A percentile compares a stretch with the other conserved stretches of the same genome.
phyloP scores from a whole-genome alignment of 352 stramenopile genomes.

The Globisporangium sylvaticum region DNA sequence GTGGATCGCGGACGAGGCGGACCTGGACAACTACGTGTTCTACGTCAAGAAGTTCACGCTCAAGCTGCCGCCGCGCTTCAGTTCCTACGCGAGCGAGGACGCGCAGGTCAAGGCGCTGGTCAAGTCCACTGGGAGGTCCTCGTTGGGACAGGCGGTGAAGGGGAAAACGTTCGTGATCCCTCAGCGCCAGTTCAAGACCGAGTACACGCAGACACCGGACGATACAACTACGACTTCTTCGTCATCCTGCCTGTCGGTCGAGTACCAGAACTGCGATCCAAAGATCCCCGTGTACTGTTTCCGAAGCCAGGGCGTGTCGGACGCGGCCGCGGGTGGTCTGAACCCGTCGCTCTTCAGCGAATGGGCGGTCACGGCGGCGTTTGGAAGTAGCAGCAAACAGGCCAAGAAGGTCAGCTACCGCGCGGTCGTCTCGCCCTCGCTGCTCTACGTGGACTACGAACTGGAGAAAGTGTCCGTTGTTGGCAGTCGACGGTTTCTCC shows the following conservation, averaged over 20 bases:
- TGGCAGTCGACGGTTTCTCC: neutral
- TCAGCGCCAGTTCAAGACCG: conserved; percentile 1
- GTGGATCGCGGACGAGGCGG: neutral
- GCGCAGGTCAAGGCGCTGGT: neutral
- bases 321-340: neutral
- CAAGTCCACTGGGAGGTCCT: neutral
- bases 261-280: neutral
- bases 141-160: neutral
- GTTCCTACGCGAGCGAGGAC: neutral
- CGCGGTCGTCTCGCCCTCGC: neutral
- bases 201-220: neutral
- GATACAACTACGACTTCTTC: neutral
- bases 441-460: conserved; percentile 1
- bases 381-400: neutral
- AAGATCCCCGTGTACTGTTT: conserved; percentile 4
- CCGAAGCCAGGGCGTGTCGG: neutral
- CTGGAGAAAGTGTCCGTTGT: neutral
- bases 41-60: conserved; percentile 3
- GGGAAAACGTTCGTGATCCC: neutral
- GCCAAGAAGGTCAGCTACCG: conserved; percentile 1
- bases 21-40: conserved; percentile 3
- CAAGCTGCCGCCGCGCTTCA: neutral
- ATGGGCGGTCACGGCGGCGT: neutral
- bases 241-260: neutral
- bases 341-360: conserved; percentile 2